Percentiles rank a stretch among this genome's conserved stretches.
Evolutionary conservation across 2,329 filamentous ascomycete species (phyloP).

Genomic region (Xylariaceae sp.): DNA sequence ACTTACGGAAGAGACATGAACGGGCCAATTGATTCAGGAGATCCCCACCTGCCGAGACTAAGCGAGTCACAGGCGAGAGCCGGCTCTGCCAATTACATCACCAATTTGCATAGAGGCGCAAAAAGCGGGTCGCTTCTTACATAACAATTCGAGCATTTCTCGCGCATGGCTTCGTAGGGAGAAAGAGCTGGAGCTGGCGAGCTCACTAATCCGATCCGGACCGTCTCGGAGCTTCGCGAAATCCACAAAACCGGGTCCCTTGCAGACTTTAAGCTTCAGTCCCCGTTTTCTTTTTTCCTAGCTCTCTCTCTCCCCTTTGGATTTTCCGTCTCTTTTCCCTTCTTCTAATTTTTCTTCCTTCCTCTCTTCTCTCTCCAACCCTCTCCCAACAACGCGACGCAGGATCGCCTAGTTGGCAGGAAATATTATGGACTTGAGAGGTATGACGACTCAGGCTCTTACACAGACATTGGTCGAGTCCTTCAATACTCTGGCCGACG

Average conservation of each 20-base stretch:
- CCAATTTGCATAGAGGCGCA: no score
- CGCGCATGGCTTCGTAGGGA: no score
- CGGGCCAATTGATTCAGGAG: no score
- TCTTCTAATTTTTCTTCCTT: slow-evolving; percentile 1
- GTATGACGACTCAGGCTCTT: slow-evolving; percentile 41
- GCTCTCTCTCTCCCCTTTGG: not conserved
- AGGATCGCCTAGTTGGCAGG: slow-evolving; percentile 2
- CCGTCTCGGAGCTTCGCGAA: not conserved
- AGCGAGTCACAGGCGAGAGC: no score
- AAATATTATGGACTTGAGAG: slow-evolving; percentile 20
- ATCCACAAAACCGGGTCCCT: slow-evolving; percentile 19
- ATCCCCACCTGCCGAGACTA: no score
- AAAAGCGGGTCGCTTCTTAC: no score
- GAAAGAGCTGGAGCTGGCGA: no score
- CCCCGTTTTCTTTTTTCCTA: slow-evolving; percentile 2
- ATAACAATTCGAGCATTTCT: no score
- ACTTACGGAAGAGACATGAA: no score
- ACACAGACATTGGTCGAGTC: slow-evolving; percentile 58
- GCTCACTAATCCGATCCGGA: not conserved
- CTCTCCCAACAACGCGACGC: slow-evolving; percentile 3
- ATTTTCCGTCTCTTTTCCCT: not conserved
- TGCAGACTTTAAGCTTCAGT: slow-evolving; percentile 9
- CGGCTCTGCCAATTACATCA: no score
- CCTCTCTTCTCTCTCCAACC: not conserved
- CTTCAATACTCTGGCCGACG: slow-evolving; percentile 59